Base-by-base conservation (phyloP, 1,284 basidiomycete species). In the Neolentinus lepideus region DNA sequence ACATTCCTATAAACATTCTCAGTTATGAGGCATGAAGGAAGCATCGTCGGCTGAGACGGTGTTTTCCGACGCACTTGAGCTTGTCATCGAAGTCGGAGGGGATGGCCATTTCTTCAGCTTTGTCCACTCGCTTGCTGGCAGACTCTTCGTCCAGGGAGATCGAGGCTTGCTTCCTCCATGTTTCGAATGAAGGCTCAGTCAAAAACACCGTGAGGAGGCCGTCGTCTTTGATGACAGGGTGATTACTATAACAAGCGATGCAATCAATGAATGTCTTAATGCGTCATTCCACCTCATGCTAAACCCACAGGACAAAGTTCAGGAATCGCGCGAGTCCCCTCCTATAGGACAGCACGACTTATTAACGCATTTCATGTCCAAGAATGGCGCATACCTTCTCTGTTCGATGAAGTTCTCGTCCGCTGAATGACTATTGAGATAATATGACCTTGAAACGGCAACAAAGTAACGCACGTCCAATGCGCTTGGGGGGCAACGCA, bases 11-110 rank as follows among this genome's bases (percentile, higher is more conserved):
- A 57, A 29, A 51, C n/a, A 57, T 51, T 57, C 27, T 55, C 26
- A 33, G 56, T n/a, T 54, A 24, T 43, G 36, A 53, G 21, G 56
- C 24, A 50, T 36, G 25, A 50, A 6, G 12, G 51, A 11, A 51
- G 35, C 9, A 12, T 27, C 33, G 35, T 56, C 48, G 53, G 53
- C 26, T 19, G 47, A 24, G 51, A 45, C 10, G 60, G 52, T 22
- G 14, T 46, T 53, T 56, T 36, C 3, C 12, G 26, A 70, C 85
- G 52, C 72, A 92, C 85, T 77, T 75, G 51, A 97, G 80, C 68
- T 94, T 94, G 51, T 93, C 88, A 59, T 95, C 92, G 6, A 97
- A 76, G 69, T 97, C 93, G 58, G 88, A 85, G 2, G 94, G 94
- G 57, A 97, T 93, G 3, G 83, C 78, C 89, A 94, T 94, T 70